Conservation (phyloP, 1,284 basidiomycete genomes). For the Ganoderma lucidum region DNA sequence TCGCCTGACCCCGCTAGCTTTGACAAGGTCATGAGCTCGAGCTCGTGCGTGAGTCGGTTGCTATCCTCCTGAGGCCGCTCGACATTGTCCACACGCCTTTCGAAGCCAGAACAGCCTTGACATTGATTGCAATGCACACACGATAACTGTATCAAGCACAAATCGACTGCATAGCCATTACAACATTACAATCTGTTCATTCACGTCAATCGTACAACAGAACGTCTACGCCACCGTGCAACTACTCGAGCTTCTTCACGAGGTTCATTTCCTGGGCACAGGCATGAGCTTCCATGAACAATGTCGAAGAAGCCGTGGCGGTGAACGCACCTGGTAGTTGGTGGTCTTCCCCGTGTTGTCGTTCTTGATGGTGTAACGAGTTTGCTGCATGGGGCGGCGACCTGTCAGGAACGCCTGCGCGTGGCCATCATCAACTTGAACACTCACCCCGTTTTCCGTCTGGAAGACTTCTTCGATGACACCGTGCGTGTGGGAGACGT, state of each 20-base stretch:
- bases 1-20: no score
- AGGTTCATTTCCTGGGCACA: conserved; percentile 49
- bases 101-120: no score
- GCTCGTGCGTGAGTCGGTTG: no score
- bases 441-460: conserved; percentile 41
- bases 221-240: conserved; percentile 29
- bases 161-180: not conserved
- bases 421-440: not conserved
- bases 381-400: conserved; percentile 33
- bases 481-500: conserved; percentile 49
- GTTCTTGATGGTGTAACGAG: conserved; percentile 50
- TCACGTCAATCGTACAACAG: not conserved
- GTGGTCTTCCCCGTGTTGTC: conserved; percentile 52
- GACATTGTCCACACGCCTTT: no score
- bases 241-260: conserved; percentile 40
- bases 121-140: no score
- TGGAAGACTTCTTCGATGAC: conserved; percentile 45
- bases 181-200: not conserved
- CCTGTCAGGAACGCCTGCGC: not conserved
- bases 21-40: no score
- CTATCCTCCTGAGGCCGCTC: no score
- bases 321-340: conserved; percentile 44
- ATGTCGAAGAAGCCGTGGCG: not conserved
- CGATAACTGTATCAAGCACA: not conserved
- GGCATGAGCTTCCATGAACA: not conserved